phyloP scores from a whole-genome alignment of 768 basidiomycete genomes.

The Cystobasidium tubakii region DNA sequence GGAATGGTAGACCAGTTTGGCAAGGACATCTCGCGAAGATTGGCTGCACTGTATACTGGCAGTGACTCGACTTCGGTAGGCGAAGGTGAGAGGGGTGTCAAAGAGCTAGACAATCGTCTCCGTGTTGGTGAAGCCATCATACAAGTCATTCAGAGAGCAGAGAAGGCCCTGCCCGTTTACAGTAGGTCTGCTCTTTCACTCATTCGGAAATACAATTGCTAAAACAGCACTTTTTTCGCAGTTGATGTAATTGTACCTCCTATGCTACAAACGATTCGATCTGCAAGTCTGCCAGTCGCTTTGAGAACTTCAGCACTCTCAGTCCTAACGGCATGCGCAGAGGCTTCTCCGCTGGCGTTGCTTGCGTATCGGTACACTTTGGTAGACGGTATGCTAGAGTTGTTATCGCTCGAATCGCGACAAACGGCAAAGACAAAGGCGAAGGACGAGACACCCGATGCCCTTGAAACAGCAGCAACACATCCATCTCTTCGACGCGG shows the following conservation, averaged over 20 bases:
- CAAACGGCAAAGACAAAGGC: neutral
- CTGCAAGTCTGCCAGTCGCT: slow-evolving; percentile 61
- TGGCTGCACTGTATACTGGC: slow-evolving; percentile 64
- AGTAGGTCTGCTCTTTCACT: slow-evolving; percentile 53
- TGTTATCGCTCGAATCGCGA: slow-evolving; percentile 55
- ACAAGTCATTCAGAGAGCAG: slow-evolving; percentile 67
- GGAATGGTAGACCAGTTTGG: slow-evolving; percentile 74
- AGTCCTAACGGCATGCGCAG: slow-evolving; percentile 66
- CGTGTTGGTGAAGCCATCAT: slow-evolving; percentile 80
- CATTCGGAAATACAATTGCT: neutral
- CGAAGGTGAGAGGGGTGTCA: slow-evolving; percentile 46
- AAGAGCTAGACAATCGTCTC: slow-evolving; percentile 67
- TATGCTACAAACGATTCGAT: slow-evolving; percentile 62
- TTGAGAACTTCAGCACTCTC: slow-evolving; percentile 65
- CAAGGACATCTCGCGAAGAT: slow-evolving; percentile 61
- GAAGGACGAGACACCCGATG: slow-evolving; percentile 53
- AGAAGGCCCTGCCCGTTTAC: slow-evolving; percentile 62
- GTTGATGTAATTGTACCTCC: slow-evolving; percentile 68
- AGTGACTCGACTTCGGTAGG: slow-evolving; percentile 50
- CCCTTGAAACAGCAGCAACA: slow-evolving; percentile 60
- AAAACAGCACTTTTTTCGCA: slow-evolving; percentile 37
- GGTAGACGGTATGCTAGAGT: slow-evolving; percentile 64
- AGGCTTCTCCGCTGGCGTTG: slow-evolving; percentile 61
- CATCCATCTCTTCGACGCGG: slow-evolving; percentile 76
- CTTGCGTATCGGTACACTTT: slow-evolving; percentile 62